phyloP scores from a whole-genome alignment of 805 yeast species.

The Kuraishia piskuri region DNA sequence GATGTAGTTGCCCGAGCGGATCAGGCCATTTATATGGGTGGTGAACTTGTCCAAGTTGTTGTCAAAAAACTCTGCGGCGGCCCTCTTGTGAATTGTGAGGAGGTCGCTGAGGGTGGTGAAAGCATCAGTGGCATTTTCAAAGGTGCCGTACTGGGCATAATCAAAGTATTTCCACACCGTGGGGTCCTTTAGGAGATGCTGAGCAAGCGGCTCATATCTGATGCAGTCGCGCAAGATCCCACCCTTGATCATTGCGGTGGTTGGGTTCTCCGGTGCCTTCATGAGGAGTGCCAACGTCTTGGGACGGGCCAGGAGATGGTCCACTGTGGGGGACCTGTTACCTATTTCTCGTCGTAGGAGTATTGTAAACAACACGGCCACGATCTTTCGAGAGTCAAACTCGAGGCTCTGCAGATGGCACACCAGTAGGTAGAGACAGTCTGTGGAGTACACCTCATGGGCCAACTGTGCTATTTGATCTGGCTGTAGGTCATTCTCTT shows the following conservation, averaged over 20 bases:
- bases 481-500: constrained; percentile 29
- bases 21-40: constrained; percentile 53
- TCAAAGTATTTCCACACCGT: constrained; percentile 77
- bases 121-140: constrained; percentile 88
- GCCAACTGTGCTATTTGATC: constrained; percentile 73
- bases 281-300: constrained; percentile 55
- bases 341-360: constrained; percentile 74
- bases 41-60: constrained; percentile 52
- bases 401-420: constrained; percentile 58
- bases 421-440: constrained; percentile 56
- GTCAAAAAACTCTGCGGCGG: constrained; percentile 63
- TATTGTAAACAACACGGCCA: constrained; percentile 61
- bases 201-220: constrained; percentile 63
- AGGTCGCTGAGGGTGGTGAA: constrained; percentile 69
- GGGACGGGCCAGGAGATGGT: constrained; percentile 63
- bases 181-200: constrained; percentile 48
- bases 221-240: constrained; percentile 78
- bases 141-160: constrained; percentile 65
- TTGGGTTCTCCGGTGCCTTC: constrained; percentile 66
- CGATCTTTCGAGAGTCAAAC: constrained; percentile 86
- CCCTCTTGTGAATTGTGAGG: constrained; percentile 57
- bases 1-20: constrained; percentile 77
- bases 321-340: constrained; percentile 77
- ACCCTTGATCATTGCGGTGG: constrained; percentile 67
- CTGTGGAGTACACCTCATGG: constrained; percentile 68